These are phyloP conservation scores for Mycena galericulata DNA, from an alignment of 768 basidiomycete species.

Conservation along the genomic window DNA sequence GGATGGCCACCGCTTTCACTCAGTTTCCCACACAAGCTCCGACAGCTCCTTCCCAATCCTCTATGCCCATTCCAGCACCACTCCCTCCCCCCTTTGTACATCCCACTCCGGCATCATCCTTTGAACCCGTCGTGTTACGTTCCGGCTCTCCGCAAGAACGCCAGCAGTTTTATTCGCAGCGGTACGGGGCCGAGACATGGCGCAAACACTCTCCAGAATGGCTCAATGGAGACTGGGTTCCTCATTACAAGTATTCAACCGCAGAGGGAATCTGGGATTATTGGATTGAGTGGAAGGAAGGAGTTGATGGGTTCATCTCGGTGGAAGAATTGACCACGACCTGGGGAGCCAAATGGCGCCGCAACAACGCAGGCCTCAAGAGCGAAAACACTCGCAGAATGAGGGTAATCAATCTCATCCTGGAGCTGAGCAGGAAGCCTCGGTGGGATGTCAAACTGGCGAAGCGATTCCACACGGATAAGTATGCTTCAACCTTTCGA, in stretches of 20 bases:
- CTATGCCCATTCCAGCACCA: too few species aligned
- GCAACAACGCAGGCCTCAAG: not conserved
- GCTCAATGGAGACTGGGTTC: not conserved
- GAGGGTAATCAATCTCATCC: not conserved
- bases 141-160: constrained; percentile 1
- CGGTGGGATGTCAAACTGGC: not conserved
- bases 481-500: not conserved
- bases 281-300: constrained; percentile 9
- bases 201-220: constrained; percentile 2
- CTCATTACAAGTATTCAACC: not conserved
- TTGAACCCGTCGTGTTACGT: too few species aligned
- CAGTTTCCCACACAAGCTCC: too few species aligned
- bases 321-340: not conserved
- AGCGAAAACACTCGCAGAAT: not conserved
- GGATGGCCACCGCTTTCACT: too few species aligned
- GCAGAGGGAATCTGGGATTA: not conserved
- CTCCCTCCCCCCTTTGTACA: too few species aligned
- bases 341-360: constrained; percentile 7
- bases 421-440: not conserved
- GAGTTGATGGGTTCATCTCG: not conserved
- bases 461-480: not conserved
- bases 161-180: constrained; percentile 1
- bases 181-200: not conserved
- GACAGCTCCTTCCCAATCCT: too few species aligned
- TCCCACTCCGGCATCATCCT: too few species aligned